Base-by-base conservation (phyloP, 2,329 filamentous ascomycete species). In the Epichloe elymi region DNA sequence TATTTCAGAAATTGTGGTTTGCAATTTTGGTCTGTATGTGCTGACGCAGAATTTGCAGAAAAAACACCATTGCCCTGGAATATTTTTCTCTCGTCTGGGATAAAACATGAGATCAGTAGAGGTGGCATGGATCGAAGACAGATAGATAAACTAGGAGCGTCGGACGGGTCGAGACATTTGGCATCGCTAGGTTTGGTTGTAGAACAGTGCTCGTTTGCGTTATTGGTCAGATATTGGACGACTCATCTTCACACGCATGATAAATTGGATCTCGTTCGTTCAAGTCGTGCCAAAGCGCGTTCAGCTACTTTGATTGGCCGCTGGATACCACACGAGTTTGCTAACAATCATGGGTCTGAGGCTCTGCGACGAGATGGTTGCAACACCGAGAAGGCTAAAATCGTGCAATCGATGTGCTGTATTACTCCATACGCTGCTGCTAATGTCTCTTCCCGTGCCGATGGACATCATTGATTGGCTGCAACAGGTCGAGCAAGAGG, bases 261-360 rank as follows among this genome's bases (percentile, higher is more conserved):
- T 51, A 36, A 49, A 54, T 43, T 54, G 46, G 38, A 50, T 47
- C 38, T 46, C 47, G 52, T 51, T 50, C 43, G n/a, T n/a, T n/a
- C n/a, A n/a, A 35, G 23, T 41, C 52, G 49, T 52, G 46, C 42
- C 50, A 47, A 48, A 49, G 43, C 47, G 52, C 43, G 50, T 54
- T 20, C 19, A 20, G n/a, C 33, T 12, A 30, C 35, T 19, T 15
- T 45, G 8, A 54, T 54, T 54, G 52, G 49, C 33, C 20, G n/a
- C 30, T 23, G 15, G 6, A 15, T 23, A 43, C 23, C 5, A 11
- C 14, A 15, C 5, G 36, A 46, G 23, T 42, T 38, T 41, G 36
- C 23, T 11, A 26, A 42, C 39, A 39, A 40, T 37, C 17, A 45
- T 30, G 52, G 46, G n/a, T 38, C 50, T 35, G 43, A 40, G 37